Evolutionary conservation across 2,329 filamentous ascomycete genomes (phyloP).

Genomic region (Didymella segeticola): DNA sequence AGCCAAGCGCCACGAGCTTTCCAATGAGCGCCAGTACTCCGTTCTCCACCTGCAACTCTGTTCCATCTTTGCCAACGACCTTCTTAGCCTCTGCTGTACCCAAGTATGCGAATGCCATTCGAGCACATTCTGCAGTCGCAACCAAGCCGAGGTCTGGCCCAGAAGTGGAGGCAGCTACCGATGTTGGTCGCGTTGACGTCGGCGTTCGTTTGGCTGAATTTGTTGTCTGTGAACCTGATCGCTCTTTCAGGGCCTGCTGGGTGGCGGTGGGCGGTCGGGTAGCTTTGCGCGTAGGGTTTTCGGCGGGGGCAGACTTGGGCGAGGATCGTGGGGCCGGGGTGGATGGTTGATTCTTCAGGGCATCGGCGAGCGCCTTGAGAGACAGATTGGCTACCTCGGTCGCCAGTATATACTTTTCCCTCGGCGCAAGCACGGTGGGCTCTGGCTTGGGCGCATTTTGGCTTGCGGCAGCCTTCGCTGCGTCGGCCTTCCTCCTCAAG

Average conservation of each 20-base stretch:
- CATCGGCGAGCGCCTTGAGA: conserved; percentile 72
- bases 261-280: conserved; percentile 48
- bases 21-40: conserved; percentile 74
- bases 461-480: conserved; percentile 32
- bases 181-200: conserved; percentile 47
- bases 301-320: conserved; percentile 31
- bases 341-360: conserved; percentile 59
- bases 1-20: conserved; percentile 68
- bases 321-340: conserved; percentile 18
- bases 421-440: conserved; percentile 54
- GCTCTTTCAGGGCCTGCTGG: conserved; percentile 67
- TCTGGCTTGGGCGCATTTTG: conserved; percentile 49
- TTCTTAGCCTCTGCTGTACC: conserved; percentile 62
- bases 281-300: conserved; percentile 31
- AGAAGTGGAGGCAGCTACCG: conserved; percentile 35
- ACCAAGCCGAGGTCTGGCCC: conserved; percentile 50
- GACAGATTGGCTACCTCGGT: conserved; percentile 76
- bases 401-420: conserved; percentile 71
- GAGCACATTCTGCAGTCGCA: conserved; percentile 71
- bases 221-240: conserved; percentile 65
- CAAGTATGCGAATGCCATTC: conserved; percentile 70
- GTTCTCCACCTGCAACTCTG: conserved; percentile 72
- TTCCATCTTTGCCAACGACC: conserved; percentile 61
- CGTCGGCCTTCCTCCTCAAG: conserved; percentile 40
- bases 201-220: conserved; percentile 57